These are phyloP conservation scores for Myriosclerotinia curreyana DNA, from an alignment of 2,329 filamentous ascomycete genomes.

Conservation along the genomic window DNA sequence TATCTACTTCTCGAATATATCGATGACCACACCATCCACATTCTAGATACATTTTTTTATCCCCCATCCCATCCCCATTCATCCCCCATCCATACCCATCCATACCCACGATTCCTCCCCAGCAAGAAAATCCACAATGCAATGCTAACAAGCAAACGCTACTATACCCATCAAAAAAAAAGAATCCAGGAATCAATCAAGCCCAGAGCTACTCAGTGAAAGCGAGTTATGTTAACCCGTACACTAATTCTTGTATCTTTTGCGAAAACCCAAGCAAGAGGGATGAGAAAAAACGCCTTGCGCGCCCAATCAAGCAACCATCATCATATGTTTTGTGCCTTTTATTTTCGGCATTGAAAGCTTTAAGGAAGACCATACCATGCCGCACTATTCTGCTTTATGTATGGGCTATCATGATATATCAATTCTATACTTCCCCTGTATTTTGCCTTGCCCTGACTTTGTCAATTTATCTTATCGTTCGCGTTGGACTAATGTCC, in stretches of 20 bases:
- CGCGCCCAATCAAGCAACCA: not conserved
- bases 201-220: not conserved
- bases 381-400: not conserved
- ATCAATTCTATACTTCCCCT: constrained; percentile 5
- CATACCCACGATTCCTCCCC: too few relatives aligned
- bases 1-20: too few relatives aligned
- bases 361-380: not conserved
- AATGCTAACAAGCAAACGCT: not conserved
- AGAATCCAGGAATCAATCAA: not conserved
- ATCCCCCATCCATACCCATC: not conserved
- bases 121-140: not conserved
- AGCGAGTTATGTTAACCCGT: too few relatives aligned
- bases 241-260: not conserved
- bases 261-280: not conserved
- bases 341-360: not conserved
- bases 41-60: too few relatives aligned
- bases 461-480: constrained; percentile 13
- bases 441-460: not conserved
- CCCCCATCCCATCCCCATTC: not conserved
- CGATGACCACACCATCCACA: too few relatives aligned
- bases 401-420: constrained; percentile 10
- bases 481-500: constrained; percentile 53
- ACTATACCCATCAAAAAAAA: not conserved
- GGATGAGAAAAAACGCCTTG: not conserved
- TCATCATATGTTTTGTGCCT: not conserved